Evolutionary conservation across 2,329 filamentous ascomycete species (phyloP).

Genomic region (Hansfordia pulvinata): DNA sequence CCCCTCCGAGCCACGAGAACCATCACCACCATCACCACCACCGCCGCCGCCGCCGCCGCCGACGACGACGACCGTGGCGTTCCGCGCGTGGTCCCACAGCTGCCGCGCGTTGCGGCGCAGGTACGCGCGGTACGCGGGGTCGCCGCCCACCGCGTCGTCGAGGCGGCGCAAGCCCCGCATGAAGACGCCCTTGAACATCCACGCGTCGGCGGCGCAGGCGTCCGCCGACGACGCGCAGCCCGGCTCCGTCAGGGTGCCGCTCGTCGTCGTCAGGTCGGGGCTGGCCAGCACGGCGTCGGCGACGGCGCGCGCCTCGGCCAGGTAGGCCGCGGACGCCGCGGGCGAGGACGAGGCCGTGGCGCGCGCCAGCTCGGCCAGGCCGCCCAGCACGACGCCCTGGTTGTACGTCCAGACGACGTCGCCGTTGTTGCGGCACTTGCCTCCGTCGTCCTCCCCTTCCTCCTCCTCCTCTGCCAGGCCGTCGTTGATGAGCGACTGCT

Average conservation of each 20-base stretch:
- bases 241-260: slow-evolving; percentile 36
- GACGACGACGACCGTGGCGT: too few species aligned
- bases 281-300: slow-evolving; percentile 34
- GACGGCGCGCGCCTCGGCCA: slow-evolving; percentile 27
- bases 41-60: too few species aligned
- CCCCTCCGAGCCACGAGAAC: too few species aligned
- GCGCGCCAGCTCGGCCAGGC: slow-evolving; percentile 28
- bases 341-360: slow-evolving; percentile 23
- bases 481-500: slow-evolving; percentile 29
- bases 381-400: slow-evolving; percentile 34
- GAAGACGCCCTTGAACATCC: slow-evolving; percentile 61
- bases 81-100: too few species aligned
- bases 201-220: slow-evolving; percentile 35
- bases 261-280: slow-evolving; percentile 23
- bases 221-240: slow-evolving; percentile 40
- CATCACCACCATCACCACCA: too few species aligned
- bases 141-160: slow-evolving; percentile 29
- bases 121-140: too few species aligned
- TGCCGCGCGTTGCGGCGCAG: too few species aligned
- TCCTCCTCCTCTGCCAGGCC: too few species aligned
- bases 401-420: slow-evolving; percentile 31
- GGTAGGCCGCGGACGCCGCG: too few species aligned
- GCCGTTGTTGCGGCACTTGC: slow-evolving; percentile 27
- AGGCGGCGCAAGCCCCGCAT: slow-evolving; percentile 47
- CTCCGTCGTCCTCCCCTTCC: too few species aligned